A percentile compares a stretch with the other conserved stretches of the same genome.
phyloP scores from a whole-genome alignment of 2,329 filamentous ascomycete species.

The Lachnellula hyalina region DNA sequence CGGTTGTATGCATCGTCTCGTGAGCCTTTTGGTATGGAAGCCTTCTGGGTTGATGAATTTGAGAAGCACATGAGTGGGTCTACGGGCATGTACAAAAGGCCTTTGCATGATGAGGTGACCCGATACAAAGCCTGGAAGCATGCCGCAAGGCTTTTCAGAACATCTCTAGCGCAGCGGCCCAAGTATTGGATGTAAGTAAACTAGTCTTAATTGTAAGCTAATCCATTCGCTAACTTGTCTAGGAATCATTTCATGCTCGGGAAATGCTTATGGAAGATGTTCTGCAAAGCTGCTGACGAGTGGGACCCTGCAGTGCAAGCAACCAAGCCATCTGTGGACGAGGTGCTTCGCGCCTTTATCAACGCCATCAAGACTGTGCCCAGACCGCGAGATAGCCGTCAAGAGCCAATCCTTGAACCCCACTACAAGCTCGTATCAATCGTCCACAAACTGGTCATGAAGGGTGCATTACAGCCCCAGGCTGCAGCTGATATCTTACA shows the following conservation, averaged over 20 bases:
- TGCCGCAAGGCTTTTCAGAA: conserved; percentile 54
- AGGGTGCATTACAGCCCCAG: conserved; percentile 19
- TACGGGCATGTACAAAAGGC: conserved; percentile 50
- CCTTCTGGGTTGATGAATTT: conserved; percentile 57
- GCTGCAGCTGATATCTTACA: conserved; percentile 32
- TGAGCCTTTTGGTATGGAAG: conserved; percentile 62
- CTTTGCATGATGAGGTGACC: conserved; percentile 53
- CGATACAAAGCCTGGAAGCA: conserved; percentile 60
- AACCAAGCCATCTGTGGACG: conserved; percentile 31
- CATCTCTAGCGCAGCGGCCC: conserved; percentile 52
- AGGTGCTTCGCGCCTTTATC: conserved; percentile 52
- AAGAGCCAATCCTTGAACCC: conserved; percentile 64
- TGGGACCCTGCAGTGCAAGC: conserved; percentile 33
- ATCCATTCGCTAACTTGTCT: conserved; percentile 21
- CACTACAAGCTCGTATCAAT: conserved; percentile 67
- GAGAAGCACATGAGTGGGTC: conserved; percentile 54
- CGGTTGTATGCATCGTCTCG: conserved; percentile 64
- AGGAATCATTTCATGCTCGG: conserved; percentile 63
- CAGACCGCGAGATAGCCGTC: conserved; percentile 51
- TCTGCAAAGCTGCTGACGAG: conserved; percentile 40
- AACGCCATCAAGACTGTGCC: conserved; percentile 58
- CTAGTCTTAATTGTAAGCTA: background rate
- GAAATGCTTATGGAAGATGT: conserved; percentile 71
- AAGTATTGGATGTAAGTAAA: conserved; percentile 55
- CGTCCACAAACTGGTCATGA: conserved; percentile 58